Evolutionary conservation across 768 basidiomycete genomes (phyloP).

Genomic region (Hortiboletus flavorubellus): DNA sequence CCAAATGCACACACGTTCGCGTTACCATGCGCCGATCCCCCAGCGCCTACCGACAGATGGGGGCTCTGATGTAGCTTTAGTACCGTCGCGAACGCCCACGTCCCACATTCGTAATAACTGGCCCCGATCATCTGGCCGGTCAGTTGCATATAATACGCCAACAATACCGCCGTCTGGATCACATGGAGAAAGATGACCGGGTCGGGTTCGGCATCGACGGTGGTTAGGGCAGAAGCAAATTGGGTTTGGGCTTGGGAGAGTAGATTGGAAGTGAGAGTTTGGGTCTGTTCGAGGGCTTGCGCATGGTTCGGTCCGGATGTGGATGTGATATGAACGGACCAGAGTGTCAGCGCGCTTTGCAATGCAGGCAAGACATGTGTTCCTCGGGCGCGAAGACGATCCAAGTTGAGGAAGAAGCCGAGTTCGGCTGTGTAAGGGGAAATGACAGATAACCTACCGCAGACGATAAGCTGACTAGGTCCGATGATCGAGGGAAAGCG

Average conservation of each 20-base stretch:
- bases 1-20: background rate
- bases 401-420: constrained; percentile 61
- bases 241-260: constrained; percentile 48
- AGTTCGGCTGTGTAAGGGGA: constrained; percentile 54
- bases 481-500: background rate
- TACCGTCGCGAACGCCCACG: constrained; percentile 45
- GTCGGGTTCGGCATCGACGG: constrained; percentile 29
- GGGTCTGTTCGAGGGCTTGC: constrained; percentile 13
- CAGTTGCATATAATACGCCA: constrained; percentile 63
- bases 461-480: background rate
- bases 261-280: constrained; percentile 27
- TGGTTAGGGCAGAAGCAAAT: constrained; percentile 42
- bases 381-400: constrained; percentile 43
- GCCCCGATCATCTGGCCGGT: constrained; percentile 59
- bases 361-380: constrained; percentile 47
- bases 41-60: background rate
- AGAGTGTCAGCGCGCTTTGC: constrained; percentile 47
- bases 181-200: constrained; percentile 47
- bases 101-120: constrained; percentile 49
- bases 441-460: constrained; percentile 36
- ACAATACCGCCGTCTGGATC: constrained; percentile 60
- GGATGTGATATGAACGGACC: constrained; percentile 48
- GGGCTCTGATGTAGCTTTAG: constrained; percentile 42
- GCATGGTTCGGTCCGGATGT: constrained; percentile 35
- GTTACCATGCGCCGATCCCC: background rate